These are phyloP conservation scores for Fomitopsis schrenkii DNA, from an alignment of 1,284 basidiomycete species.

Conservation along the genomic window DNA sequence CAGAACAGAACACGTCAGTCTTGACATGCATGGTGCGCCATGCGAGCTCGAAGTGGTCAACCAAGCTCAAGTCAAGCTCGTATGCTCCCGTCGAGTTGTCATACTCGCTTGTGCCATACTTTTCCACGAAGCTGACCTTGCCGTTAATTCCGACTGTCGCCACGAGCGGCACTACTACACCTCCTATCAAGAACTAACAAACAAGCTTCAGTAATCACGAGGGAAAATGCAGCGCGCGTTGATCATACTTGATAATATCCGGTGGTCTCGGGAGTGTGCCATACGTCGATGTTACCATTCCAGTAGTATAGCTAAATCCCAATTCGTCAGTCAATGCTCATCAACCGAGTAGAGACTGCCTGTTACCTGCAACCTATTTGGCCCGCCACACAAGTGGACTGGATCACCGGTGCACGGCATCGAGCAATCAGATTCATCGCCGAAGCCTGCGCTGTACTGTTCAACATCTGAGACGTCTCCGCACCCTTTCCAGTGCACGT, in stretches of 20 bases:
- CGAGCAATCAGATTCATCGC: slow-evolving; percentile 48
- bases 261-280: slow-evolving; percentile 59
- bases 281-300: slow-evolving; percentile 53
- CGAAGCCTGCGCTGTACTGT: slow-evolving; percentile 35
- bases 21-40: slow-evolving; percentile 75
- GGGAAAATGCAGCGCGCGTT: not conserved
- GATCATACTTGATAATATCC: slow-evolving; percentile 57
- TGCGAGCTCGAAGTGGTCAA: slow-evolving; percentile 46
- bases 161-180: slow-evolving; percentile 66
- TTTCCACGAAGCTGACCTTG: slow-evolving; percentile 76
- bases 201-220: not conserved
- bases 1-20: slow-evolving; percentile 75
- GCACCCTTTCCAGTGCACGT: slow-evolving; percentile 42
- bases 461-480: slow-evolving; percentile 58
- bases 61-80: slow-evolving; percentile 62
- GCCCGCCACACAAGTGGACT: slow-evolving; percentile 58
- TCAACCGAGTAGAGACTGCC: not conserved
- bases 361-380: slow-evolving; percentile 28
- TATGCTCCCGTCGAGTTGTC: slow-evolving; percentile 72
- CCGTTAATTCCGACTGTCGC: slow-evolving; percentile 73
- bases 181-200: slow-evolving; percentile 52
- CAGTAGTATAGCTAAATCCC: slow-evolving; percentile 48
- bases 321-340: not conserved
- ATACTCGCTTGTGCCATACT: slow-evolving; percentile 48
- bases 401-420: slow-evolving; percentile 66